These are phyloP conservation scores for Malassezia cuniculi DNA, from an alignment of 1,284 basidiomycete genomes.

Conservation along the genomic window DNA sequence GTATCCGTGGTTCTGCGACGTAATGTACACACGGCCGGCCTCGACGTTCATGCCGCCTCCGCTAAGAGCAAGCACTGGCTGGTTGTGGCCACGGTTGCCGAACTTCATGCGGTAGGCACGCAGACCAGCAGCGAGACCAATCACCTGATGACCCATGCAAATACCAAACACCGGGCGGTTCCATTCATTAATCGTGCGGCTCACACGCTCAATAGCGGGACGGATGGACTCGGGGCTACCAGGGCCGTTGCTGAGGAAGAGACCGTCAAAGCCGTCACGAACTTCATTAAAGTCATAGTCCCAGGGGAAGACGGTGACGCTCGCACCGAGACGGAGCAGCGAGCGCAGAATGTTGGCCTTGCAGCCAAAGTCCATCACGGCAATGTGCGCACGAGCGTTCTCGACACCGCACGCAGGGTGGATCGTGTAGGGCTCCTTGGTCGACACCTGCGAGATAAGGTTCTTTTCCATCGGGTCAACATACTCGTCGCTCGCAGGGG, in stretches of 20 bases:
- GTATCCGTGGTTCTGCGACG: constrained; percentile 53
- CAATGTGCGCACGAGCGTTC: constrained; percentile 58
- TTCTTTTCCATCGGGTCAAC: constrained; percentile 85
- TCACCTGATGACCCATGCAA: constrained; percentile 73
- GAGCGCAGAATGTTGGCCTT: constrained; percentile 95
- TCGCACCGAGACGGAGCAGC: constrained; percentile 73
- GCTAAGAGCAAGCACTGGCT: constrained; percentile 86
- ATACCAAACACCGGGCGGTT: constrained; percentile 89
- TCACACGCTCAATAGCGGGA: constrained; percentile 67
- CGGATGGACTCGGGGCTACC: constrained; percentile 83
- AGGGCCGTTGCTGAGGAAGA: constrained; percentile 92
- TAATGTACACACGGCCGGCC: constrained; percentile 92
- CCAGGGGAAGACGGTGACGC: constrained; percentile 93
- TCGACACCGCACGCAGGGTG: constrained; percentile 63
- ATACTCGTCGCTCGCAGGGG: constrained; percentile 48
- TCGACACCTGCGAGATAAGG: constrained; percentile 83
- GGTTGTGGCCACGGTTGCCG: constrained; percentile 98
- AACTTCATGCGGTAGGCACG: constrained; percentile 96
- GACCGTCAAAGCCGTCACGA: constrained; percentile 78
- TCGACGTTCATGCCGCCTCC: constrained; percentile 71
- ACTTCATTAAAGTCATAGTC: constrained; percentile 83
- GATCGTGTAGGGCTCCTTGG: constrained; percentile 67
- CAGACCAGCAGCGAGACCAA: constrained; percentile 89
- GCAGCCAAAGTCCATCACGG: constrained; percentile 89
- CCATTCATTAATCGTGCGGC: constrained; percentile 68